Conservation (phyloP, 2,329 filamentous ascomycete species). For the Aspergillus tubingensis region DNA sequence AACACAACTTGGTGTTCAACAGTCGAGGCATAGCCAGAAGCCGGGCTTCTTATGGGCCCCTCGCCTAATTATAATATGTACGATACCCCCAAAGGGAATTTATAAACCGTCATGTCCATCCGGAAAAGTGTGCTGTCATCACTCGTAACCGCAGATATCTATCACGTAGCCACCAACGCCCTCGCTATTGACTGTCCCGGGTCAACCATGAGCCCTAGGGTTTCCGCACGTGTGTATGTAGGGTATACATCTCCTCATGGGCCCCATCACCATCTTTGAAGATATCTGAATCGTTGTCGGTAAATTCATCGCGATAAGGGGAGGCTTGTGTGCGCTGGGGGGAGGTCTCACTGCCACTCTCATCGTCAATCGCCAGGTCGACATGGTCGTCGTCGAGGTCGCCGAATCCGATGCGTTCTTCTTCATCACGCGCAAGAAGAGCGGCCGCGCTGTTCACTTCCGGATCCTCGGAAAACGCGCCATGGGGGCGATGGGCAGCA, state of each 20-base stretch:
- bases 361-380: slow-evolving; percentile 50
- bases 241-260: slow-evolving; percentile 42
- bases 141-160: slow-evolving; percentile 10
- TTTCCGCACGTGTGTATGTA: slow-evolving; percentile 41
- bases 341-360: slow-evolving; percentile 37
- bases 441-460: slow-evolving; percentile 43
- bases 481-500: slow-evolving; percentile 36
- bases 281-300: slow-evolving; percentile 54
- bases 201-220: slow-evolving; percentile 1
- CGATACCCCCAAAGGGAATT: neutral
- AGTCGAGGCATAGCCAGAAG: neutral
- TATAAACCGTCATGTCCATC: neutral
- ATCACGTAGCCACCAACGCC: slow-evolving; percentile 1
- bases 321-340: slow-evolving; percentile 23
- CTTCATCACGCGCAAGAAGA: slow-evolving; percentile 46
- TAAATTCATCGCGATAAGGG: slow-evolving; percentile 58
- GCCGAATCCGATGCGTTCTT: slow-evolving; percentile 44
- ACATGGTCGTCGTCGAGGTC: slow-evolving; percentile 44
- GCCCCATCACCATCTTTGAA: slow-evolving; percentile 46
- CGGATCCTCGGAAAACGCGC: slow-evolving; percentile 42
- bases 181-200: neutral
- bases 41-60: neutral
- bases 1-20: neutral
- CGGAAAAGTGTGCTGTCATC: slow-evolving; percentile 5
- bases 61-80: slow-evolving; percentile 3